Evolutionary conservation across 2,329 filamentous ascomycete genomes (phyloP), one percentile per base, ranked within the genome.

Genomic region (Colletotrichum echinochloae): DNA sequence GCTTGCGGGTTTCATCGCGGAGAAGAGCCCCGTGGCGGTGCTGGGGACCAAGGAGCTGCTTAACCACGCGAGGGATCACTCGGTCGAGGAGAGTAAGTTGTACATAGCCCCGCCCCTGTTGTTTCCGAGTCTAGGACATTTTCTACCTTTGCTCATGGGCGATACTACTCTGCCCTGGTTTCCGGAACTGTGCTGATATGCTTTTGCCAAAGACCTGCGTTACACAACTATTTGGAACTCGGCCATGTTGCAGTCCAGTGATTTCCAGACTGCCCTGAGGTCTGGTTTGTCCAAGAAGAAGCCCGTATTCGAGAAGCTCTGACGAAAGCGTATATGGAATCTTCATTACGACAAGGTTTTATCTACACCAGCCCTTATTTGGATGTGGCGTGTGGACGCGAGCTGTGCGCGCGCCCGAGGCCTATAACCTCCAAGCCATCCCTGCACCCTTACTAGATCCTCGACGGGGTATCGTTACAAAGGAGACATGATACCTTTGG

Each of bases 141-240:
- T 20, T 11, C 12, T 28, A 46, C 30, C 35, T 46, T 16, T 33
- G 39, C 33, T 48, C 28, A 39, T 20, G 16, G 20, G n/a, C 26
- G 23, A 18, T 28, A 9, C 48, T 28, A 16, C 4, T 37, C 39
- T 55, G 33, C 14, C 14, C 48, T 41, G 28, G 14, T 62, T 39
- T 49, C 7, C 33, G 8, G 12, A 30, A 12, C 26, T 20, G n/a
- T 67, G 37, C 68, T 71, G 30, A 71, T 33, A 5, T n/a, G n/a
- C n/a, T 37, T 33, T 28, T 12, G 23, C 49, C 12, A 73, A 73
- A 91, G 90, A 90, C 56, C 82, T 98, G 79, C 89, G 89, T 68
- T 98, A 97, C 80, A 97, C 95, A 5, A 87, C 89, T 14, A 87
- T 96, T 1, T 98, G 95, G 95, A 98, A 98, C 78, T 88, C 90